phyloP scores from a whole-genome alignment of 345 rosid species.

The Linum lewisii region DNA sequence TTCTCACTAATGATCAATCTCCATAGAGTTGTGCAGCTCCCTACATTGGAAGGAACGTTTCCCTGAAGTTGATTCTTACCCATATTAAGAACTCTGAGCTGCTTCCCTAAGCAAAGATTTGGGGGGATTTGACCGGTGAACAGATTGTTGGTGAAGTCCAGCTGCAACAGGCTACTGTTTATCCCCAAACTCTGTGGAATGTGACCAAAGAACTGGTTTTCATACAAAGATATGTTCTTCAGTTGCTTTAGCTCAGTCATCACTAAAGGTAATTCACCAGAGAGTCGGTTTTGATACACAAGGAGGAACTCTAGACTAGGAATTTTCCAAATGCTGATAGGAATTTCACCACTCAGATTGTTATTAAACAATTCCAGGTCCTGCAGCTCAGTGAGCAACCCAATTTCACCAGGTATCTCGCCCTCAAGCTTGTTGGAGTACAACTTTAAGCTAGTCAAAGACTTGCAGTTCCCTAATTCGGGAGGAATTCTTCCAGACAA shows the following conservation, averaged over 20 bases:
- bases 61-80: constrained; percentile 58
- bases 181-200: constrained; percentile 59
- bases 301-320: constrained; percentile 35
- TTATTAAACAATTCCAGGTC: constrained; percentile 57
- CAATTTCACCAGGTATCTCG: constrained; percentile 47
- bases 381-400: constrained; percentile 34
- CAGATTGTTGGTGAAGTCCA: constrained; percentile 55
- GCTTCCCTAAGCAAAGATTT: constrained; percentile 51
- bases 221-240: constrained; percentile 39
- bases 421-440: constrained; percentile 59
- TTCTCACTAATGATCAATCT: constrained; percentile 56
- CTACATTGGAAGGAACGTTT: constrained; percentile 42
- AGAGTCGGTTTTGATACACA: constrained; percentile 56
- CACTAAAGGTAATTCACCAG: constrained; percentile 55
- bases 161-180: constrained; percentile 45
- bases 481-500: constrained; percentile 62
- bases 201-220: constrained; percentile 47
- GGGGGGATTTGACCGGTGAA: constrained; percentile 63
- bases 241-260: constrained; percentile 49
- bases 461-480: constrained; percentile 60
- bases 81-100: constrained; percentile 37
- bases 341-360: constrained; percentile 57
- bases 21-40: constrained; percentile 43
- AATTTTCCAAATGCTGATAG: constrained; percentile 60
- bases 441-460: constrained; percentile 32